A percentile compares a stretch with the other conserved stretches of the same genome.
phyloP scores from a whole-genome alignment of 441 rosid genomes.

The Erodium moschatum region DNA sequence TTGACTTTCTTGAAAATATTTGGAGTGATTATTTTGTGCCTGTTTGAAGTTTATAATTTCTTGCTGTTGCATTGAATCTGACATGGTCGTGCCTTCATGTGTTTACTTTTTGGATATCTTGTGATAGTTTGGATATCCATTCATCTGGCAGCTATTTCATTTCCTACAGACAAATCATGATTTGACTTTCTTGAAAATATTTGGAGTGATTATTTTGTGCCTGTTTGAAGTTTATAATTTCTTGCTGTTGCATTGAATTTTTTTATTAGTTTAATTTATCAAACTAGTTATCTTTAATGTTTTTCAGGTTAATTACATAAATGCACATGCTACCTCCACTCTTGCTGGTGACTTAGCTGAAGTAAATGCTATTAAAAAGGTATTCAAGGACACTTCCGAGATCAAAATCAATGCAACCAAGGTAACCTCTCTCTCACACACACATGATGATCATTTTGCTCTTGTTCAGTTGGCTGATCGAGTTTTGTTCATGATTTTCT shows the following conservation, averaged over 20 bases:
- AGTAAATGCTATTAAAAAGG: constrained; percentile 56
- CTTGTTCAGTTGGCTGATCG: not conserved
- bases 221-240: not conserved
- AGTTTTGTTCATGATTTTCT: not conserved
- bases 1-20: not conserved
- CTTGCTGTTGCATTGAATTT: not conserved
- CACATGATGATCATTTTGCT: not conserved
- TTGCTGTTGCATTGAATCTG: not conserved
- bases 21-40: not conserved
- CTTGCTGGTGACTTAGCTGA: constrained; percentile 61
- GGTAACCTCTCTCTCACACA: constrained; percentile 25
- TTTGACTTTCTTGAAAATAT: not conserved
- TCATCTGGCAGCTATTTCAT: not conserved
- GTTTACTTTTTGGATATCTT: not conserved
- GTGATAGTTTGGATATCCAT: not conserved
- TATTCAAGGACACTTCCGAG: constrained; percentile 53
- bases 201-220: not conserved
- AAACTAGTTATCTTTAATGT: not conserved
- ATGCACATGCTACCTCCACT: constrained; percentile 70
- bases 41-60: not conserved
- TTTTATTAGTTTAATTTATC: not conserved
- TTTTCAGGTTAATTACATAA: constrained; percentile 50
- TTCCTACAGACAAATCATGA: not conserved
- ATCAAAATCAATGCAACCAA: constrained; percentile 66
- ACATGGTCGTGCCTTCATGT: not conserved